Evolutionary conservation across 306 rosid species (phyloP).

Genomic region (apple (Malus domestica)): ASM211411v1 NC_041803.1:18813001-18813500

Average conservation of each 20-base stretch:
- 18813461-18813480: slow-evolving; percentile 10
- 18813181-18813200: slow-evolving; percentile 7
- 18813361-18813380: slow-evolving; percentile 23
- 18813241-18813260: background rate
- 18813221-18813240: background rate
- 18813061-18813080: slow-evolving; percentile 18
- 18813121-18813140: slow-evolving; percentile 26
- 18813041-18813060: slow-evolving; percentile 30
- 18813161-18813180: slow-evolving; percentile 13
- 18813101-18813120: slow-evolving; percentile 45
- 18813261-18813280: background rate
- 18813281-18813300: slow-evolving; percentile 25
- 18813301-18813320: slow-evolving; percentile 5
- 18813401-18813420: slow-evolving; percentile 30
- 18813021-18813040: slow-evolving; percentile 62
- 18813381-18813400: slow-evolving; percentile 20
- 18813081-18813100: slow-evolving; percentile 62
- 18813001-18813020: slow-evolving; percentile 52
- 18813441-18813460: background rate
- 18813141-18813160: slow-evolving; percentile 22
- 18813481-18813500: slow-evolving; percentile 18
- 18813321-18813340: slow-evolving; percentile 16
- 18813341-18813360: slow-evolving; percentile 22
- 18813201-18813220: background rate
- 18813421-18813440: slow-evolving; percentile 8